Evolutionary conservation across 169 alveolate genomes (phyloP).

Genomic region (Plasmodium relictum): DNA sequence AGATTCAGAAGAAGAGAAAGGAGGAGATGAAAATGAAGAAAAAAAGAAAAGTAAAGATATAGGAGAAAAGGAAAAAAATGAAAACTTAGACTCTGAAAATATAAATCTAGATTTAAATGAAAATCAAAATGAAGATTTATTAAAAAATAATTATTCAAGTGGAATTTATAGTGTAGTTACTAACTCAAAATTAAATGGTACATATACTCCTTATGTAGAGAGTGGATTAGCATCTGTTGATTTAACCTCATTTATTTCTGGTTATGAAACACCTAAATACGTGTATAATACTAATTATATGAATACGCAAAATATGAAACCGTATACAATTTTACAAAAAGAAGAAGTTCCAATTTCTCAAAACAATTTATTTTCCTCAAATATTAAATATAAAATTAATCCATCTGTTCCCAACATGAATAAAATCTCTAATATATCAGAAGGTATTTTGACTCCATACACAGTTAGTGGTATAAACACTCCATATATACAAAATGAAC

Average conservation of each 20-base stretch:
- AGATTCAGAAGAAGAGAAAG: conserved; percentile 47
- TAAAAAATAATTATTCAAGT: conserved; percentile 33
- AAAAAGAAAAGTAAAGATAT: conserved; percentile 21
- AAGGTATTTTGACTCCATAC: conserved; percentile 44
- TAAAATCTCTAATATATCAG: conserved; percentile 30
- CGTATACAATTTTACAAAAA: conserved; percentile 65
- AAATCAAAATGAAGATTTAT: conserved; percentile 31
- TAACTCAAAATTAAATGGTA: conserved; percentile 47
- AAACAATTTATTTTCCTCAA: conserved; percentile 46
- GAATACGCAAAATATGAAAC: conserved; percentile 38
- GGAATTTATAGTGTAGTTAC: conserved; percentile 69
- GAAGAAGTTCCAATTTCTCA: conserved; percentile 60
- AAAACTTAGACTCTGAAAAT: conserved; percentile 13
- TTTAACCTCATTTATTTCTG: conserved; percentile 64
- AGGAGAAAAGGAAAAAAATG: conserved; percentile 50
- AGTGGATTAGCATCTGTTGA: conserved; percentile 64
- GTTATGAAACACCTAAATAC: conserved; percentile 75
- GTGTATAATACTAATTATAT: conserved; percentile 21
- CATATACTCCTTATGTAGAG: conserved; percentile 72
- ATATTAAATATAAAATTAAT: conserved; percentile 57
- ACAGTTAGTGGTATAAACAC: conserved; percentile 23
- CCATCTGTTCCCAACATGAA: conserved; percentile 4
- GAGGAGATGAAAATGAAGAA: conserved; percentile 52
- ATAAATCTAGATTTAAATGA: conserved; percentile 22
- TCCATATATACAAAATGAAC: conserved; percentile 42